Percentiles rank a stretch among this genome's conserved stretches.
phyloP scores from a whole-genome alignment of 768 basidiomycete species.

The Auricularia sp. region DNA sequence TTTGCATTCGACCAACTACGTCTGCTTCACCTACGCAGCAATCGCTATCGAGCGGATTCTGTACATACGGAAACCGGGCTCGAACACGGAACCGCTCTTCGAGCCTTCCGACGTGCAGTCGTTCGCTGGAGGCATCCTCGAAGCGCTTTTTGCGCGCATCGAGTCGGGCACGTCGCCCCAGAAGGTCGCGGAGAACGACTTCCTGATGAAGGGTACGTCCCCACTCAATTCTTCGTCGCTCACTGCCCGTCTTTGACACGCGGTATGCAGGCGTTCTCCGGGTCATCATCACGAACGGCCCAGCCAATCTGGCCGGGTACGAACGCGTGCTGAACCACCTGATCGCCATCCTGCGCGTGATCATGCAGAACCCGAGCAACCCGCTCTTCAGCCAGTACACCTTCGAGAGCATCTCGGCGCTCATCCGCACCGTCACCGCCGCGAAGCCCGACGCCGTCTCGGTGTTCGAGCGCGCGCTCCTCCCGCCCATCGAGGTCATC shows the following conservation, averaged over 20 bases:
- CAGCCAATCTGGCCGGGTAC: slow-evolving; percentile 59
- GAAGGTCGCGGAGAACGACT: slow-evolving; percentile 94
- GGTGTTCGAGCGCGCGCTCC: slow-evolving; percentile 70
- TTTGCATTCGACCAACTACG: slow-evolving; percentile 75
- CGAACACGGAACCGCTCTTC: not conserved
- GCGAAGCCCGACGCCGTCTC: slow-evolving; percentile 56
- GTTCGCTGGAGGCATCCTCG: slow-evolving; percentile 61
- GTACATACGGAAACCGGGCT: slow-evolving; percentile 51
- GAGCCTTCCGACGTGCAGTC: slow-evolving; percentile 59
- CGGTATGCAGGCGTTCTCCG: slow-evolving; percentile 75
- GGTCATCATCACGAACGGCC: slow-evolving; percentile 80
- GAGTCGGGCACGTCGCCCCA: slow-evolving; percentile 72
- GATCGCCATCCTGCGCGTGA: slow-evolving; percentile 73
- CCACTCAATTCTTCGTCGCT: not conserved
- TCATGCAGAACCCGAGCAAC: slow-evolving; percentile 94
- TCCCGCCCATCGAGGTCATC: slow-evolving; percentile 80
- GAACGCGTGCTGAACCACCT: slow-evolving; percentile 59
- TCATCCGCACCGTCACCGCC: slow-evolving; percentile 80
- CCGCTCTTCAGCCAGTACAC: slow-evolving; percentile 96
- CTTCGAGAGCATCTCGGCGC: slow-evolving; percentile 90
- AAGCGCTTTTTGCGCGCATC: slow-evolving; percentile 67
- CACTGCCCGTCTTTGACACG: not conserved
- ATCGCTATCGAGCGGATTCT: slow-evolving; percentile 95
- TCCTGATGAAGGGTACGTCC: slow-evolving; percentile 87
- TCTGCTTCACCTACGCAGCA: slow-evolving; percentile 91